phyloP scores from a whole-genome alignment of 768 basidiomycete species.

The Tylopilus felleus region DNA sequence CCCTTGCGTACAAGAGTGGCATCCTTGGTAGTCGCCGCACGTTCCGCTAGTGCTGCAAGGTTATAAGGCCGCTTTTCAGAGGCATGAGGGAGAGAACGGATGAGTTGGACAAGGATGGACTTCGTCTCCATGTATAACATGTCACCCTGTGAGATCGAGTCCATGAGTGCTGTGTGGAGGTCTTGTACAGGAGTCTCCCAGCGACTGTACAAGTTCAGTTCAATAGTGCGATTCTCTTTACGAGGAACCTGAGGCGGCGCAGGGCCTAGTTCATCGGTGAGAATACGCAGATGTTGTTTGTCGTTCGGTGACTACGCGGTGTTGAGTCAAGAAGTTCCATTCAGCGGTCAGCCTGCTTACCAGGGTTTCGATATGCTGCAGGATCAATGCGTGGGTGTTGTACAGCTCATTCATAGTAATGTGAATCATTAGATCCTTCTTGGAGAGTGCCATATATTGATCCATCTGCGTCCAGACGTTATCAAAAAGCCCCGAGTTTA shows the following conservation, averaged over 20 bases:
- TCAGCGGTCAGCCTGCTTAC: conserved; percentile 45
- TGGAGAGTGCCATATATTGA: conserved; percentile 99
- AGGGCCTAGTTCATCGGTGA: conserved; percentile 92
- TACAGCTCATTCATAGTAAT: conserved; percentile 99
- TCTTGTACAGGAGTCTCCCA: conserved; percentile 99
- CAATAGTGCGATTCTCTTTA: conserved; percentile 94
- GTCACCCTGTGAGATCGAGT: conserved; percentile 94
- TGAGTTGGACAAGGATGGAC: conserved; percentile 96
- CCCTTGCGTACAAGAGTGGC: conserved; percentile 92
- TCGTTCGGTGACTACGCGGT: conserved; percentile 84
- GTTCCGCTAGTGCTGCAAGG: conserved; percentile 84
- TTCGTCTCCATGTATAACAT: conserved; percentile 99
- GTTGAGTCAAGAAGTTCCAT: not conserved
- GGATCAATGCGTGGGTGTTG: conserved; percentile 94
- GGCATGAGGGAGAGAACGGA: conserved; percentile 87
- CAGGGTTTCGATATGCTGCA: conserved; percentile 92
- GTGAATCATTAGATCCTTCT: conserved; percentile 97
- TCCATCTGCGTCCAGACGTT: conserved; percentile 70
- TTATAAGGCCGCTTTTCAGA: conserved; percentile 87
- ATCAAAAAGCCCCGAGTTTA: not conserved
- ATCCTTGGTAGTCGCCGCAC: conserved; percentile 96
- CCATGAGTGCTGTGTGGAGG: conserved; percentile 93
- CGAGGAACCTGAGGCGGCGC: conserved; percentile 95
- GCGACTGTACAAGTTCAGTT: conserved; percentile 89
- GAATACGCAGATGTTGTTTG: conserved; percentile 93